Evolutionary conservation across 352 stramenopile genomes (phyloP).

Genomic region (Pythium aquatile): DNA sequence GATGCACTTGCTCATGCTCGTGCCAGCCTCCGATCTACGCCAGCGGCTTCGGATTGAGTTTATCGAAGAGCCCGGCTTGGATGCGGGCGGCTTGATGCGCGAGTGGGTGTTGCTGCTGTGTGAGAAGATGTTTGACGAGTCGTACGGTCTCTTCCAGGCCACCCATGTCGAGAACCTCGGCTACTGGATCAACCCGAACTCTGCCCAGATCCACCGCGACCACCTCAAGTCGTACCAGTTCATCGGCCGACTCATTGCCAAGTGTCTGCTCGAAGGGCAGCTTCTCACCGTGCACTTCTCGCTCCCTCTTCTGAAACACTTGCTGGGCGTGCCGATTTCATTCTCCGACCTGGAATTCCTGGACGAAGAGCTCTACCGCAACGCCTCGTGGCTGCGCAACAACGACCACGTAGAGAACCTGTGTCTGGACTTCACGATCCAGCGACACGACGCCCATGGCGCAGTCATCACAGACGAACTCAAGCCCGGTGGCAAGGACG

Average conservation of each 20-base stretch:
- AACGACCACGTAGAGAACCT: constrained; percentile 65
- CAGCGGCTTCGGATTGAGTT: constrained; percentile 83
- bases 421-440: constrained; percentile 73
- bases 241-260: constrained; percentile 70
- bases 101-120: constrained; percentile 81
- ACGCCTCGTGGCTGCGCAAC: constrained; percentile 60
- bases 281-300: constrained; percentile 75
- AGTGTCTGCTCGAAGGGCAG: constrained; percentile 75
- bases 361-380: constrained; percentile 73
- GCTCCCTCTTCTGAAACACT: constrained; percentile 78
- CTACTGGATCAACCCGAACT: constrained; percentile 86
- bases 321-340: constrained; percentile 76
- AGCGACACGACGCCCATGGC: constrained; percentile 49
- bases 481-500: constrained; percentile 88
- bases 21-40: constrained; percentile 63
- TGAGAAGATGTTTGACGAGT: constrained; percentile 77
- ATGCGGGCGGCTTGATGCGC: constrained; percentile 71
- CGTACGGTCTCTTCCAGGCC: constrained; percentile 66
- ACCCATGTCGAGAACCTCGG: constrained; percentile 74
- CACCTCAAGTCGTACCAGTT: constrained; percentile 78
- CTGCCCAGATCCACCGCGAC: constrained; percentile 58
- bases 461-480: constrained; percentile 80
- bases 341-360: constrained; percentile 82
- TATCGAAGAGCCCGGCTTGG: constrained; percentile 73
- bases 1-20: constrained; percentile 81